phyloP scores from a whole-genome alignment of 139 green algal genomes.

The Picochlorum sp. region DNA sequence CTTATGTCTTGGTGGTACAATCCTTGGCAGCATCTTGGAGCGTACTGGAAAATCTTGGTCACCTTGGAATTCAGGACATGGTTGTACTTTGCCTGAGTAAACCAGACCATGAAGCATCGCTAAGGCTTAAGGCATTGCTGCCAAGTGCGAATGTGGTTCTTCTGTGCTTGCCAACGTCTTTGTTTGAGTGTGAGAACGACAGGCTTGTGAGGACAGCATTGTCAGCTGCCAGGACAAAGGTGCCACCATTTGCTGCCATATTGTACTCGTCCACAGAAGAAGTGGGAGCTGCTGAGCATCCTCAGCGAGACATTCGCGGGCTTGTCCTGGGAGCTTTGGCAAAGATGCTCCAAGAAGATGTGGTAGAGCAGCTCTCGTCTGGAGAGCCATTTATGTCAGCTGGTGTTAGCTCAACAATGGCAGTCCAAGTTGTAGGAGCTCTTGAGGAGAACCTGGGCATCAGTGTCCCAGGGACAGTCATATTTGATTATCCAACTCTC shows the following conservation, averaged over 20 bases:
- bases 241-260: constrained; percentile 27
- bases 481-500: constrained; percentile 49
- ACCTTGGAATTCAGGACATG: background rate
- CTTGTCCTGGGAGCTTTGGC: background rate
- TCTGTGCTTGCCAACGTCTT: constrained; percentile 6
- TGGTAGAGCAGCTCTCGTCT: background rate
- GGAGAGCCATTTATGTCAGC: constrained; percentile 46
- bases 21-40: too few relatives aligned
- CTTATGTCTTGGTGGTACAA: too few relatives aligned
- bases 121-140: background rate
- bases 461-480: constrained; percentile 49
- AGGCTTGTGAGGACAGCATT: constrained; percentile 19
- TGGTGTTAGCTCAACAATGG: constrained; percentile 42
- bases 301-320: too few relatives aligned
- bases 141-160: constrained; percentile 6
- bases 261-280: constrained; percentile 8
- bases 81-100: background rate
- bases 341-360: background rate
- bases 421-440: constrained; percentile 21
- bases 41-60: too few relatives aligned
- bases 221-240: constrained; percentile 8
- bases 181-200: background rate
- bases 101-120: background rate
- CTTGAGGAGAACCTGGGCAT: constrained; percentile 23
- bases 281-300: too few relatives aligned